Evolutionary conservation across 768 basidiomycete species (phyloP).

Genomic region (Mycena amicta): DNA sequence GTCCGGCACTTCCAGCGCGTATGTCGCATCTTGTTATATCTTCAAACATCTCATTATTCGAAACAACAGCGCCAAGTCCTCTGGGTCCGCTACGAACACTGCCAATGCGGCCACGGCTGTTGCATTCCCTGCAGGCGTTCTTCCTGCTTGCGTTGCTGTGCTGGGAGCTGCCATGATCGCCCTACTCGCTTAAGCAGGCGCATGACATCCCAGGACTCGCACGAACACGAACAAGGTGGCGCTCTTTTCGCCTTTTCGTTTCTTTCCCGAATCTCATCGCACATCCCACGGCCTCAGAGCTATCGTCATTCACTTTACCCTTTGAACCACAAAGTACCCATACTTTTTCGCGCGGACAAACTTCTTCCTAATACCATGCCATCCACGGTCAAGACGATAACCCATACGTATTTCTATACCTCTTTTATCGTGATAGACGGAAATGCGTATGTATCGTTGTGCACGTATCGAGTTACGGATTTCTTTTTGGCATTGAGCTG

Average conservation of each 20-base stretch:
- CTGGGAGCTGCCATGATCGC: slow-evolving; percentile 49
- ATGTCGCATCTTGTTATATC: neutral
- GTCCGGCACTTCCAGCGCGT: neutral
- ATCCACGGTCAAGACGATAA: neutral
- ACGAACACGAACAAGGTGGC: slow-evolving; percentile 22
- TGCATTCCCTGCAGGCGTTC: slow-evolving; percentile 38
- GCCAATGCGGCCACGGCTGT: slow-evolving; percentile 31
- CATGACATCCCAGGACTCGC: slow-evolving; percentile 1
- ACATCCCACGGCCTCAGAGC: slow-evolving; percentile 16
- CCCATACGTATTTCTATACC: slow-evolving; percentile 14
- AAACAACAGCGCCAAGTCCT: slow-evolving; percentile 16
- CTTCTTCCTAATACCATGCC: slow-evolving; percentile 14
- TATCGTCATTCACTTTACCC: slow-evolving; percentile 20
- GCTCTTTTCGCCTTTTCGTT: slow-evolving; percentile 4
- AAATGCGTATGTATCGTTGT: slow-evolving; percentile 12
- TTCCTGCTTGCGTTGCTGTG: slow-evolving; percentile 30
- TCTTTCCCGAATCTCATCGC: neutral
- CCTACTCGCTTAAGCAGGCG: slow-evolving; percentile 38
- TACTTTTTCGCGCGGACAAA: too few species aligned
- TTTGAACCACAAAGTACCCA: slow-evolving; percentile 18
- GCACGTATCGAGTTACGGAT: too few species aligned
- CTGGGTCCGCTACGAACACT: slow-evolving; percentile 28
- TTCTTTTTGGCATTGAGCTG: too few species aligned
- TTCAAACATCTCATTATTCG: neutral
- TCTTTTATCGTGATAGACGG: slow-evolving; percentile 14